A percentile compares a stretch with the other conserved stretches of the same genome.
Evolutionary conservation across 306 rosid species (phyloP).

Genomic region (Cotoneaster glaucophyllus): DNA sequence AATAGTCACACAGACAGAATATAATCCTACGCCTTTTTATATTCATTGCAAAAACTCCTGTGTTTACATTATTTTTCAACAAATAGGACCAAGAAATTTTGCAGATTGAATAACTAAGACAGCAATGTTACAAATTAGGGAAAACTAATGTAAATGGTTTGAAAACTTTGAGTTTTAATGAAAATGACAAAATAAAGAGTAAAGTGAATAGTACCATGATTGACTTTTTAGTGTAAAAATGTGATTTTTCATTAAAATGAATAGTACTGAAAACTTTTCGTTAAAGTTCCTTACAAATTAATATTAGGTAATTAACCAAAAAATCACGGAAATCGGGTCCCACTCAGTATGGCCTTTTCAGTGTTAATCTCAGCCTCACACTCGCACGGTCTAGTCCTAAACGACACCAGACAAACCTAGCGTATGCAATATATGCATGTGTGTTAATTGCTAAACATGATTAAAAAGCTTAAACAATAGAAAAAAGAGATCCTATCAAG

Average conservation of each 20-base stretch:
- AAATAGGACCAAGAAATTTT: background rate
- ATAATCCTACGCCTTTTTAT: too few species aligned
- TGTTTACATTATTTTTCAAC: too few species aligned
- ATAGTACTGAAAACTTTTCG: fast-evolving
- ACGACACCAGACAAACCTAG: background rate
- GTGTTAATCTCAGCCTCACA: background rate
- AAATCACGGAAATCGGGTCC: slow-evolving; percentile 1
- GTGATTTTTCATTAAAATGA: too few species aligned
- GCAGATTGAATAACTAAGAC: background rate
- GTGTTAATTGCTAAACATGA: background rate
- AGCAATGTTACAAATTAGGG: background rate
- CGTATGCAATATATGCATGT: too few species aligned
- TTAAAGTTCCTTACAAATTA: too few species aligned
- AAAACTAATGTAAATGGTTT: too few species aligned
- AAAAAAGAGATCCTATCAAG: background rate
- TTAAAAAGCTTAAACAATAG: background rate
- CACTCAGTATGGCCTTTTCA: background rate
- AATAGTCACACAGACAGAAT: too few species aligned
- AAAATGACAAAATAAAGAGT: too few species aligned
- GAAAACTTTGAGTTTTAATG: too few species aligned
- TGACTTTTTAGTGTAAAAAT: too few species aligned
- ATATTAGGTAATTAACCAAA: background rate
- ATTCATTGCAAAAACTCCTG: too few species aligned
- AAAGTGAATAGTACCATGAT: too few species aligned
- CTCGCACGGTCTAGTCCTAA: background rate